Percentiles rank a stretch among this genome's conserved stretches.
phyloP scores from a whole-genome alignment of 495 filamentous ascomycete species.

The Schizothecium vesticola region DNA sequence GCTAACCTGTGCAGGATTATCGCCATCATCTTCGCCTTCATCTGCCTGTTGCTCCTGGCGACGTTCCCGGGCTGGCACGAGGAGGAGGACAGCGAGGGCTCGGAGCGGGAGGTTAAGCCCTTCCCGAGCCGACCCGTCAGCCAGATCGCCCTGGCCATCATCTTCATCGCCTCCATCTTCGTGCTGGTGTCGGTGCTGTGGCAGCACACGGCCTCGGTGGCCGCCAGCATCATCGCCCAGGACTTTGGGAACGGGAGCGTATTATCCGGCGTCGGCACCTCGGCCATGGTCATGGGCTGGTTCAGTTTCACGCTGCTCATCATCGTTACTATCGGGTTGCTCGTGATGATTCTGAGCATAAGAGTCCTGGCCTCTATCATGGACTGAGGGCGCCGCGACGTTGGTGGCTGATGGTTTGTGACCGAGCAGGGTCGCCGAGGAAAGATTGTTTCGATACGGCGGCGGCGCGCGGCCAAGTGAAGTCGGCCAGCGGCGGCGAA shows the following conservation, averaged over 20 bases:
- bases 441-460: conserved; percentile 11
- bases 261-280: conserved; percentile 78
- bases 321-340: conserved; percentile 85
- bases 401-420: too few species aligned
- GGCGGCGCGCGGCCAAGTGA: not conserved
- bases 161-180: conserved; percentile 74
- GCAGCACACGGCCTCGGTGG: conserved; percentile 91
- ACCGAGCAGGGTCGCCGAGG: too few species aligned
- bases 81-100: conserved; percentile 58
- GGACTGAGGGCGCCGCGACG: conserved; percentile 26
- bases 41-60: conserved; percentile 67
- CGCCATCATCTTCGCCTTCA: conserved; percentile 74
- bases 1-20: conserved; percentile 54
- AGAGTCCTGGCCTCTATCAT: conserved; percentile 53
- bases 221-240: conserved; percentile 85
- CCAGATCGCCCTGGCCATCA: conserved; percentile 69
- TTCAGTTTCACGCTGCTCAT: conserved; percentile 90
- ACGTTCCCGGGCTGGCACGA: conserved; percentile 82
- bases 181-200: conserved; percentile 69
- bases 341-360: conserved; percentile 95
- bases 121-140: conserved; percentile 70
- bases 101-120: conserved; percentile 68
- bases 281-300: conserved; percentile 95
- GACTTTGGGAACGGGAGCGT: conserved; percentile 94
- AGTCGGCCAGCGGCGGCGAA: too few species aligned